phyloP scores from a whole-genome alignment of 108 stramenopile species.

The Cyclotella atomus region DNA sequence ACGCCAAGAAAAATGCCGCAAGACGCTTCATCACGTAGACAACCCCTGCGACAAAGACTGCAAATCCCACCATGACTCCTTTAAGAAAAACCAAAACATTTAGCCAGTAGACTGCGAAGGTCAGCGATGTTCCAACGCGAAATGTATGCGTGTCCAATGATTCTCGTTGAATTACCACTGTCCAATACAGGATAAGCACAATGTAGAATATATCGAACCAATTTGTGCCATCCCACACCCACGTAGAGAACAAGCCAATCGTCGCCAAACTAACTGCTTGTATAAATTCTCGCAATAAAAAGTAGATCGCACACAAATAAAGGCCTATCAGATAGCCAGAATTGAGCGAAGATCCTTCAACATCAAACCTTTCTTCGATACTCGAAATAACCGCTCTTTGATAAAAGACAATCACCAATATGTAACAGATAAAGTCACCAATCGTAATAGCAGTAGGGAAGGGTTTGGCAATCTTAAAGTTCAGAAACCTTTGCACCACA shows the following conservation, averaged over 20 bases:
- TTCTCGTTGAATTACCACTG: slow-evolving; percentile 16
- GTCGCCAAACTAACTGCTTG: slow-evolving; percentile 42
- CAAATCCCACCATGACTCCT: slow-evolving; percentile 40
- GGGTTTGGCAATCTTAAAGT: slow-evolving; percentile 71
- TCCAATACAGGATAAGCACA: slow-evolving; percentile 40
- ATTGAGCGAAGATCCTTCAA: not conserved
- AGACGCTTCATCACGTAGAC: slow-evolving; percentile 30
- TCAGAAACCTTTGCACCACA: slow-evolving; percentile 68
- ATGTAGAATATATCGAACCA: slow-evolving; percentile 47
- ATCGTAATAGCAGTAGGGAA: slow-evolving; percentile 59
- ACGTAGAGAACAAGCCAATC: slow-evolving; percentile 26
- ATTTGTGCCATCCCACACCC: slow-evolving; percentile 36
- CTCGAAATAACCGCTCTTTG: slow-evolving; percentile 25
- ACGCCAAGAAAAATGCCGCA: slow-evolving; percentile 49
- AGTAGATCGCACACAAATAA: slow-evolving; percentile 26
- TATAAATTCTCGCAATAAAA: slow-evolving; percentile 36
- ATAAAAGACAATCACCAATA: slow-evolving; percentile 30
- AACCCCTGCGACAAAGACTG: slow-evolving; percentile 44
- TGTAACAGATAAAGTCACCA: not conserved
- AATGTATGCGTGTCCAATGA: slow-evolving; percentile 4
- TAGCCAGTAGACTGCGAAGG: slow-evolving; percentile 41
- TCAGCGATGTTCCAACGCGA: slow-evolving; percentile 47
- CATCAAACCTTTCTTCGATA: not conserved
- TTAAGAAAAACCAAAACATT: slow-evolving; percentile 35
- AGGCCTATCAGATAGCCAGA: slow-evolving; percentile 14